Base-by-base conservation (phyloP, 2,329 filamentous ascomycete species). In the Blastomyces gilchristii region DNA sequence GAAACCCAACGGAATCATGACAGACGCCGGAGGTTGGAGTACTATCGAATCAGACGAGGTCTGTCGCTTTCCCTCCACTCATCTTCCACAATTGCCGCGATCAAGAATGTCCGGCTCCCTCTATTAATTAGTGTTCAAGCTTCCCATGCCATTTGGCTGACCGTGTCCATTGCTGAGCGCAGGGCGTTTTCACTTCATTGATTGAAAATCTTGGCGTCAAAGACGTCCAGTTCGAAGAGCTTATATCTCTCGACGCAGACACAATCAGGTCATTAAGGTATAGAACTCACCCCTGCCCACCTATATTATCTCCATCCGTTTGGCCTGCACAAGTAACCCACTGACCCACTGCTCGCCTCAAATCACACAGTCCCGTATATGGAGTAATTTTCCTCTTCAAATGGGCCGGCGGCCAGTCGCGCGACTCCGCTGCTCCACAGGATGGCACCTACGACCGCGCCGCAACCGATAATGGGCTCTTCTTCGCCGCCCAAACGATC, bases 321-420 rank as follows among this genome's bases (percentile, higher is more conserved):
- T 7, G 7, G 11, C 16, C 43, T 2, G 12, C 25, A 1, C 25
- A 31, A 52, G 49, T 12, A 52, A 31, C 14, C 5, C 49, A 31
- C 60, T 58, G 31, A 63, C 64, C 28, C 56, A 11, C 57, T 64
- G n/a, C 53, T 18, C 63, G 45, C 61, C 28, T 18, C 53, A 28
- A 43, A 43, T 6, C 41, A 25, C 22, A 63, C 65, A 86, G 88
- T 69, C 89, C 90, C 22, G 82, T 96, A 61, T 95, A 96, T 79
- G 94, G 94, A 71, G 91, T 99, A 69, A 97, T 99, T 72, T 99
- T 99, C 78, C 90, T 99, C 75, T 99, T 99, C 86, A 97, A 97
- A 79, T 99, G 74, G 73, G 75, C 75, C 58, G 73, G 73, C 59
- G 74, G 74, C 63, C 70, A 70, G 90, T 78, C 90, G 85, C 60